A percentile compares a stretch with the other conserved stretches of the same genome.
phyloP scores from a whole-genome alignment of 768 basidiomycete species.

The Psilocybe azurescens region DNA sequence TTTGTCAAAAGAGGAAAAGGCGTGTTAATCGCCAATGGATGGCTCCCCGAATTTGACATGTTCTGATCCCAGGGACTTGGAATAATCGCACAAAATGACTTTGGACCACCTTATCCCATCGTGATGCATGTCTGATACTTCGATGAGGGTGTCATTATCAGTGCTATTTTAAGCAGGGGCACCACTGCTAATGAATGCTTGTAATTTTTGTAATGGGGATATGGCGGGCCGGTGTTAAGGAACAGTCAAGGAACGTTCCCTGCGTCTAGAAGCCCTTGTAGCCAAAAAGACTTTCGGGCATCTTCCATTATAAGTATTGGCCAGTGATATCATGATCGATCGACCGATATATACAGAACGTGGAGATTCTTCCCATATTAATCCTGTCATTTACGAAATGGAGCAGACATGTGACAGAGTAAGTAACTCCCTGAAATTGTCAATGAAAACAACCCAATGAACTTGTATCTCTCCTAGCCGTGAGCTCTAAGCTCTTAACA shows the following conservation, averaged over 20 bases:
- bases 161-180: background rate
- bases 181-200: background rate
- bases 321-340: background rate
- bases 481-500: too few relatives aligned
- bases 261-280: too few relatives aligned
- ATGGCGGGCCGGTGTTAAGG: too few relatives aligned
- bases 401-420: background rate
- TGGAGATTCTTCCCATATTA: background rate
- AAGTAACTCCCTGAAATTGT: background rate
- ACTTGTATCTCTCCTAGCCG: too few relatives aligned
- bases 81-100: background rate
- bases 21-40: background rate
- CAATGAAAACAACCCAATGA: background rate
- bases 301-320: background rate
- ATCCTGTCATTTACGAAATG: background rate
- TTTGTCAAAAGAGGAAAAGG: background rate
- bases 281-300: too few relatives aligned
- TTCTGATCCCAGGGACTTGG: background rate
- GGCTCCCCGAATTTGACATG: background rate
- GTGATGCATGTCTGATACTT: background rate
- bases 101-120: background rate
- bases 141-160: background rate
- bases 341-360: background rate
- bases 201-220: background rate
- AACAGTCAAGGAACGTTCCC: too few relatives aligned